A percentile compares a stretch with the other conserved stretches of the same genome.
Conservation (phyloP, 495 filamentous ascomycete species). For the Penicillium atrosanguineum region DNA sequence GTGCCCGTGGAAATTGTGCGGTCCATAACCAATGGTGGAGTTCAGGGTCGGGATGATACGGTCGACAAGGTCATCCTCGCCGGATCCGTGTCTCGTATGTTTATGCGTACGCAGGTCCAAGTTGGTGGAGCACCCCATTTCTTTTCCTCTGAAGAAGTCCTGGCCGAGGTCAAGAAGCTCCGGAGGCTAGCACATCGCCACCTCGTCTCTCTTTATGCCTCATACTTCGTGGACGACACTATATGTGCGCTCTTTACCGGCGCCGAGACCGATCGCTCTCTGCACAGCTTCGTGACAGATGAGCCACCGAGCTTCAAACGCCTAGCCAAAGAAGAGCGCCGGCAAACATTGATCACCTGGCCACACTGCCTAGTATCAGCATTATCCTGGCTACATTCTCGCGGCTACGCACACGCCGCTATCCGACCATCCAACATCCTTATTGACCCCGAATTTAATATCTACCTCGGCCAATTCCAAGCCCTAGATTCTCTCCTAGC, state of each 20-base stretch:
- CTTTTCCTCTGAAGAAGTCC: conserved; percentile 63
- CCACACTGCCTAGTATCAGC: conserved; percentile 81
- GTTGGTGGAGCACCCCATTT: conserved; percentile 58
- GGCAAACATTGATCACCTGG: conserved; percentile 74
- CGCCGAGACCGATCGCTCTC: conserved; percentile 63
- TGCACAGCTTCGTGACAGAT: conserved; percentile 74
- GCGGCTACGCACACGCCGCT: conserved; percentile 70
- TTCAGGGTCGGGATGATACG: conserved; percentile 46
- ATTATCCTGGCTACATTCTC: conserved; percentile 71
- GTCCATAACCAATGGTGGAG: conserved; percentile 44
- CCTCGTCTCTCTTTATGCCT: conserved; percentile 74
- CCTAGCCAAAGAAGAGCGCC: conserved; percentile 68
- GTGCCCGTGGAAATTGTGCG: conserved; percentile 73
- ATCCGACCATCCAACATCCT: conserved; percentile 83
- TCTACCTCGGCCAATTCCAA: conserved; percentile 73
- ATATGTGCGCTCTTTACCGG: conserved; percentile 79
- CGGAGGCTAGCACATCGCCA: conserved; percentile 71
- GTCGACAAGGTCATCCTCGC: conserved; percentile 67
- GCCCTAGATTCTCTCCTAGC: conserved; percentile 56
- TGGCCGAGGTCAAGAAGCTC: conserved; percentile 63
- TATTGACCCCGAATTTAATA: conserved; percentile 65
- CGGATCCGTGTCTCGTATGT: conserved; percentile 43
- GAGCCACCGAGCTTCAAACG: conserved; percentile 65
- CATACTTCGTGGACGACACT: conserved; percentile 69
- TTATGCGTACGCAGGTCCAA: conserved; percentile 69